phyloP scores from a whole-genome alignment of 2,329 filamentous ascomycete species.

The Fusarium armeniacum region DNA sequence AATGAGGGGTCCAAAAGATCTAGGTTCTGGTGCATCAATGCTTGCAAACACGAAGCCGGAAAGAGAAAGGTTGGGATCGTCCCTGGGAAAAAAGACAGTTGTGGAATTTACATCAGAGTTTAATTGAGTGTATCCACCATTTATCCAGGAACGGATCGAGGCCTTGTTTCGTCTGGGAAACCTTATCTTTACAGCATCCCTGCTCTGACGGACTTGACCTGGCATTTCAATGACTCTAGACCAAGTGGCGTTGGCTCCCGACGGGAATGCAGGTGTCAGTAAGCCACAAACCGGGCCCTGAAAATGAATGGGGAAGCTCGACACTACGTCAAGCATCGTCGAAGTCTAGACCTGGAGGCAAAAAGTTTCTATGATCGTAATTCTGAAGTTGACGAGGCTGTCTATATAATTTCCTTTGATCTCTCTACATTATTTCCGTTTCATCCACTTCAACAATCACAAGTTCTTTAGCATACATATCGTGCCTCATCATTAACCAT shows the following conservation, averaged over 20 bases:
- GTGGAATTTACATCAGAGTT: slow-evolving; percentile 18
- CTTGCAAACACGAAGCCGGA: slow-evolving; percentile 9
- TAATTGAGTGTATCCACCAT: not conserved
- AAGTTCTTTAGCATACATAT: not conserved
- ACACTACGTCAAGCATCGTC: slow-evolving; percentile 14
- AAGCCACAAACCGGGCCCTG: slow-evolving; percentile 10
- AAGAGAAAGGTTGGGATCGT: slow-evolving; percentile 7
- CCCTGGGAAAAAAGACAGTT: not conserved
- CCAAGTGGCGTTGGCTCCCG: slow-evolving; percentile 12
- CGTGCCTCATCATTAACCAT: not conserved
- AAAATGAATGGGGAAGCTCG: not conserved
- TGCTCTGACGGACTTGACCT: not conserved
- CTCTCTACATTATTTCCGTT: not conserved
- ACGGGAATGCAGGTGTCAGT: slow-evolving; percentile 12
- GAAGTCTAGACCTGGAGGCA: not conserved
- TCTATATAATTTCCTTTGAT: slow-evolving; percentile 6
- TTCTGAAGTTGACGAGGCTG: not conserved
- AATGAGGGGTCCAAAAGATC: slow-evolving; percentile 7
- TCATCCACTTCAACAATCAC: not conserved
- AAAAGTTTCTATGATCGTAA: not conserved
- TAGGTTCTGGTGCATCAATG: not conserved
- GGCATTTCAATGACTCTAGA: not conserved
- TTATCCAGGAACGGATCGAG: slow-evolving; percentile 13
- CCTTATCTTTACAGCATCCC: not conserved
- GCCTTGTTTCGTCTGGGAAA: not conserved